Percentiles rank a stretch among this genome's conserved stretches.
Conservation (phyloP, 208 protist species). For the Naegleria gruberi region DNA sequence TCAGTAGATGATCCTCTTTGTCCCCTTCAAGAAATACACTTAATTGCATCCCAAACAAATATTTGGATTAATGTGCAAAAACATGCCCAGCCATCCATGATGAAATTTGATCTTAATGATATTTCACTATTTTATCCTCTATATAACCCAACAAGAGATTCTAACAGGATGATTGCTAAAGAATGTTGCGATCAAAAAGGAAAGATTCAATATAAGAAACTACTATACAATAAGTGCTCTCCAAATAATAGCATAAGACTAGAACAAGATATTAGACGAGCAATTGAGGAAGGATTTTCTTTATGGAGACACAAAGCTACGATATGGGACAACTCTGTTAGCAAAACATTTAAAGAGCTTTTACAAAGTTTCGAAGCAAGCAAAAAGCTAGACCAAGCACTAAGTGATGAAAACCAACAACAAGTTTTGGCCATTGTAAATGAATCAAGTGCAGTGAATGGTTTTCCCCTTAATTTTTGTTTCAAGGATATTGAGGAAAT, state of each 20-base stretch:
- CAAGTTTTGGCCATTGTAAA: neutral
- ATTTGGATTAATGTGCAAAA: slow-evolving; percentile 35
- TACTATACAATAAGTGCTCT: neutral
- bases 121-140: slow-evolving; percentile 30
- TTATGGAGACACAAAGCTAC: neutral
- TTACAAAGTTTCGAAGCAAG: slow-evolving; percentile 27
- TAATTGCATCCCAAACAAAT: slow-evolving; percentile 30
- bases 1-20: slow-evolving; percentile 4
- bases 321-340: neutral
- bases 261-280: neutral
- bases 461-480: slow-evolving; percentile 38
- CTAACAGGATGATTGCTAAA: neutral
- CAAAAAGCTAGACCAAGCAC: neutral
- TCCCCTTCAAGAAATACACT: slow-evolving; percentile 27
- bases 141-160: slow-evolving; percentile 17
- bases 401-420: slow-evolving; percentile 11
- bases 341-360: slow-evolving; percentile 1
- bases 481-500: slow-evolving; percentile 30
- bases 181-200: neutral
- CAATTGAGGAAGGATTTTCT: neutral
- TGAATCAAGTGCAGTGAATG: slow-evolving; percentile 21
- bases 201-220: neutral
- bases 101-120: slow-evolving; percentile 28
- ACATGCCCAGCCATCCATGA: neutral
- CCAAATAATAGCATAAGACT: neutral